Base-by-base conservation (phyloP, 2,329 filamentous ascomycete species). In the Curvularia hawaiiensis region DNA sequence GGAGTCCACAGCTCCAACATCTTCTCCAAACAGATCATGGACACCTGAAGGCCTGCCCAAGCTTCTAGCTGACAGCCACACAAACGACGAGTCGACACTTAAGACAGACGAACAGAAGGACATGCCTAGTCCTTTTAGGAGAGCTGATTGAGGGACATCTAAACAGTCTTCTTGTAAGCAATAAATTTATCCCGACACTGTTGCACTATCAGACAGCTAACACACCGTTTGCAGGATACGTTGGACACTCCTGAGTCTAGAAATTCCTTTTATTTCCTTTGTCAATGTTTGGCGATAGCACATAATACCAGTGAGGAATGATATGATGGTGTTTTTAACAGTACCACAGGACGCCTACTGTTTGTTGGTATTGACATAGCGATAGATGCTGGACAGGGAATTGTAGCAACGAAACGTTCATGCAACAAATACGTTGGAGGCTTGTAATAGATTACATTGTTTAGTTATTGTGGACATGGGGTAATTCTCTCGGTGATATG, bases 361-460 rank as follows among this genome's bases (percentile, higher is more conserved):
- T 14, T 47, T 33, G 18, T 47, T 33, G 44, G 44, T 5, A 14
- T 24, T 41, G 39, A 14, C 39, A 41, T 41, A 11, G 39, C 18
- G 40, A 24, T 43, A 47, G 30, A 47, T 22, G 10, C 4, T 28
- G 18, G 5, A 16, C 18, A 14, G 28, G 26, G 11, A 12, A 47
- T 20, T 14, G 10, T 33, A 11, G 11, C 11, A 47, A 6, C 11
- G 8, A n/a, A 18, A 16, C 18, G 18, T 33, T 6, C 16, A 22
- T 47, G 31, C 22, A 43, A 26, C n/a, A 24, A 26, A 26, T 28
- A 30, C 35, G 47, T 40, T 20, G 46, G 51, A 14, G 48, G 33
- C 38, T 46, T 46, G 39, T 50, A 35, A 47, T 50, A 50, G 40
- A 55, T 51, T 16, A 45, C 43, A 20, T 46, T 58, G 26, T 48